phyloP scores from a whole-genome alignment of 306 rosid genomes.

The Biancaea sappan region DNA sequence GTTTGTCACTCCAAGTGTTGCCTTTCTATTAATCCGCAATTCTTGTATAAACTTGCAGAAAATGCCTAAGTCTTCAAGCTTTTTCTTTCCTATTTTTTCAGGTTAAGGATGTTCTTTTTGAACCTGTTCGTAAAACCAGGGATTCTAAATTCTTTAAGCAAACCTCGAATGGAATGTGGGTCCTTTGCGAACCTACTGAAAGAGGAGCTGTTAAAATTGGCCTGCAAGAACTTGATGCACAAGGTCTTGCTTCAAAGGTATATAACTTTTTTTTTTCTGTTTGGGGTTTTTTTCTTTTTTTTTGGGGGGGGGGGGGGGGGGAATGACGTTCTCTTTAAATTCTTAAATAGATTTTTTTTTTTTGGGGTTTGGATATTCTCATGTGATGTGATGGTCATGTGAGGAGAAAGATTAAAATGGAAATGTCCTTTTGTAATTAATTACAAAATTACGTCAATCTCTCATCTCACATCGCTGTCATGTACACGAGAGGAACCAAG shows the following conservation, averaged over 20 bases:
- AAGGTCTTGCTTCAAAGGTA: slow-evolving; percentile 74
- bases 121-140: slow-evolving; percentile 82
- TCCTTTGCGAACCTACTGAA: slow-evolving; percentile 73
- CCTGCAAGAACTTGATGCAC: slow-evolving; percentile 65
- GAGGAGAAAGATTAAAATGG: background rate
- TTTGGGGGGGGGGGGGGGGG: too few species aligned
- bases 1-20: background rate
- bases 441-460: background rate
- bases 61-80: background rate
- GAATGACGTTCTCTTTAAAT: background rate
- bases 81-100: slow-evolving; percentile 16
- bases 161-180: slow-evolving; percentile 57
- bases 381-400: background rate
- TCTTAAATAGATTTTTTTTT: background rate
- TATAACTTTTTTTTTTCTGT: too few species aligned
- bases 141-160: slow-evolving; percentile 70
- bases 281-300: too few species aligned
- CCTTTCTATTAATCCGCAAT: background rate
- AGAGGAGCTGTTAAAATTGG: slow-evolving; percentile 51
- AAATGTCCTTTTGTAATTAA: too few species aligned
- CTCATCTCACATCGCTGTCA: background rate
- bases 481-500: background rate
- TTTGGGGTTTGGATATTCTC: background rate
- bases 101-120: slow-evolving; percentile 86
- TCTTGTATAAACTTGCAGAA: background rate